These are phyloP conservation scores for Crithidia bombi DNA, from an alignment of 208 protist genomes.

Conservation along the genomic window DNA sequence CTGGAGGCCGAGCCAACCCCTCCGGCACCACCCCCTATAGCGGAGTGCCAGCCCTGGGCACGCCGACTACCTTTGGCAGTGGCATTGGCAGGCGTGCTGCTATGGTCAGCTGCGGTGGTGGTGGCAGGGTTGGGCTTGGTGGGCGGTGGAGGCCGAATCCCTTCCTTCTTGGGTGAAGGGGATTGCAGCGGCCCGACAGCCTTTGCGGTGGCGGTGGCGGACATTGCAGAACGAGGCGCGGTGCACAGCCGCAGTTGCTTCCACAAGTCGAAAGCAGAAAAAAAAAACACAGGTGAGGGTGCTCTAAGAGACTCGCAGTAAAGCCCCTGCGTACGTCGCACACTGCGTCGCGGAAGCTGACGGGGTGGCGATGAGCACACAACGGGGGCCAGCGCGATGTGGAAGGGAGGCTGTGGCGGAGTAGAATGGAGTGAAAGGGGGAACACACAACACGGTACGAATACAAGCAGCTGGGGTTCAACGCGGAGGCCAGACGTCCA, in stretches of 20 bases:
- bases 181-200: conserved; percentile 1
- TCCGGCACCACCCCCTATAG: background rate
- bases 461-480: no score
- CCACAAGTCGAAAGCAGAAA: background rate
- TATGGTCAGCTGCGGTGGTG: background rate
- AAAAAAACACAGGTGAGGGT: background rate
- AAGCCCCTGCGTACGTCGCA: no score
- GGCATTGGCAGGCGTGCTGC: background rate
- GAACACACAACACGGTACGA: no score
- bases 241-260: background rate
- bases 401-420: no score
- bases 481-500: no score
- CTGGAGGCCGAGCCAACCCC: background rate
- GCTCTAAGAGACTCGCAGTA: no score
- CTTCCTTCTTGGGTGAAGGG: background rate
- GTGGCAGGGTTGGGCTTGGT: background rate
- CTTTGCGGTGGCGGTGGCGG: background rate
- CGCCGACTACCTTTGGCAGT: conserved; percentile 24
- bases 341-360: no score
- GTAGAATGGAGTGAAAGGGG: no score
- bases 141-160: background rate
- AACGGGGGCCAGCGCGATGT: no score
- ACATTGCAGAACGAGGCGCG: background rate
- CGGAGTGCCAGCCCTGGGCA: conserved; percentile 25
- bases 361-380: no score